phyloP scores from a whole-genome alignment of 164 flowering plant genomes.

The Stephania yunnanensis region DNA sequence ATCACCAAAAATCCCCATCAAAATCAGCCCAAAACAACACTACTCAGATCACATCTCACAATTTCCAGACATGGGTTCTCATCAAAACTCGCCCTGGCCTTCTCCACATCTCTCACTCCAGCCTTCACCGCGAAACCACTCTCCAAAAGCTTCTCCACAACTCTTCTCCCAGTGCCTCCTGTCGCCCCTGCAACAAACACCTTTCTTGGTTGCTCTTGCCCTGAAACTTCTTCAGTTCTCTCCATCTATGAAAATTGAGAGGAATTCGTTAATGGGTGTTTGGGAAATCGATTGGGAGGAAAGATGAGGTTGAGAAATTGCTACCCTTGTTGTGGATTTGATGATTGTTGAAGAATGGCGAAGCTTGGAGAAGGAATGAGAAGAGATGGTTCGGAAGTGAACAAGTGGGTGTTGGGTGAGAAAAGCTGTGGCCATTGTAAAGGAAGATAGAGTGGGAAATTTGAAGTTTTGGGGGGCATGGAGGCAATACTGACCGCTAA shows the following conservation, averaged over 20 bases:
- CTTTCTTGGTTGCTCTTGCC: slow-evolving; percentile 42
- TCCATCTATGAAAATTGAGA: slow-evolving; percentile 43
- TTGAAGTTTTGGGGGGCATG: background rate
- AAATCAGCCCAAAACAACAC: background rate
- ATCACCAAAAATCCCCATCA: background rate
- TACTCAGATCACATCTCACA: slow-evolving; percentile 31
- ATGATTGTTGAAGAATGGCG: background rate
- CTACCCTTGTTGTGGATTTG: slow-evolving; percentile 10
- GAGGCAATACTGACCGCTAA: background rate
- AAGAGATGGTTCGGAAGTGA: background rate
- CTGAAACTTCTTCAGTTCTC: slow-evolving; percentile 35
- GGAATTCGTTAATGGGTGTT: background rate
- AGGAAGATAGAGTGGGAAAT: background rate
- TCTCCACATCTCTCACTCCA: slow-evolving; percentile 73
- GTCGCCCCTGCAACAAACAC: slow-evolving; percentile 95
- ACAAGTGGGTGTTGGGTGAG: background rate
- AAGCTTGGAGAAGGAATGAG: background rate
- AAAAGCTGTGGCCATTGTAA: background rate
- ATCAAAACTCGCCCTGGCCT: slow-evolving; percentile 47
- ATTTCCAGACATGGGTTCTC: slow-evolving; percentile 52
- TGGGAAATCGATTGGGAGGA: background rate
- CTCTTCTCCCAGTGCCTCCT: slow-evolving; percentile 84
- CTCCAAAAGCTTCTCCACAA: slow-evolving; percentile 75
- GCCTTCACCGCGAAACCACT: slow-evolving; percentile 86
- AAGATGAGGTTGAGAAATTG: background rate